Base-by-base conservation (phyloP, 345 rosid species). In the Turritis glabra region DNA sequence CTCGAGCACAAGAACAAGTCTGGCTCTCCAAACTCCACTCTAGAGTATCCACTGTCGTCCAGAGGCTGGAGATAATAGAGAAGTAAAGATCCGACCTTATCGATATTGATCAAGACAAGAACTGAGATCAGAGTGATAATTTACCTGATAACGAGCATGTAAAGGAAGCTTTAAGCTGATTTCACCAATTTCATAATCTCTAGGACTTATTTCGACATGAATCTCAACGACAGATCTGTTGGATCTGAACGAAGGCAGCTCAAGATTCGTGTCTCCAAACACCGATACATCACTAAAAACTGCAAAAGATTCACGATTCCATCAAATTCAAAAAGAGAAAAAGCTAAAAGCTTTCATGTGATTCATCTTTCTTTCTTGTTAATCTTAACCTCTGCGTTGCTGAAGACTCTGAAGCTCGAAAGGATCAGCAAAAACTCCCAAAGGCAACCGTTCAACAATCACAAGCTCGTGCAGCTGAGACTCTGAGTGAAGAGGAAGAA, bases 341-440 rank as follows among this genome's bases (percentile, higher is more conserved):
- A 59, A 75, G 32, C 27, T 37, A n/a, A 56, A 40, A 13, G 14
- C 32, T 41, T 23, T 29, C 32, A 26, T 3, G 10, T 3, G 38
- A 44, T 23, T 23, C 2, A 7, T 57, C 40, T 11, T 14, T 33
- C 4, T n/a, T 8, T 48, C 30, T 53, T 26, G 26, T 64, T 13
- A 21, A n/a, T 38, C 29, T 72, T 64, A 72, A 91, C 96, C 90
- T 56, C 80, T 84, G 23, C 77, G 87, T 50, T 84, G 77, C 5
- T 67, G 80, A 67, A 89, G 82, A 81, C 77, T 88, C 76, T 89
- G 96, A 44, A 95, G 89, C 82, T 95, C 97, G 82, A 90, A 95
- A 5, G 93, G 97, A 58, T 94, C 97, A 68, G 96, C 92, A 71
- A 88, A 94, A 67, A 90, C 91, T 57, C 97, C 98, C 41, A 74